Evolutionary conservation across 768 basidiomycete genomes (phyloP).

Genomic region (Leccinum variicolor): DNA sequence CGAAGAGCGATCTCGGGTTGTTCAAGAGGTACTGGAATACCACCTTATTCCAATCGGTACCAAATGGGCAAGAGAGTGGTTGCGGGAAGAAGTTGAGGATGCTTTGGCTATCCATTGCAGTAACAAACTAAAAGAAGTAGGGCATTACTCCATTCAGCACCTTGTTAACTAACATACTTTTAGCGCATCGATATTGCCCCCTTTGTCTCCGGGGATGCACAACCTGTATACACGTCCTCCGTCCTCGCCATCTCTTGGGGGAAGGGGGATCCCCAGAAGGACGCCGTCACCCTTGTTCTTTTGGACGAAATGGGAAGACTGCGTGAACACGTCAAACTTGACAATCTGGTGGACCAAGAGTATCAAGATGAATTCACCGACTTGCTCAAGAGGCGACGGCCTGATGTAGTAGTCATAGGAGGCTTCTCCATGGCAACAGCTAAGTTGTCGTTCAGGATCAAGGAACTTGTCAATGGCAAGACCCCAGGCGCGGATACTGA

Average conservation of each 20-base stretch:
- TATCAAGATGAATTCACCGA: conserved; percentile 74
- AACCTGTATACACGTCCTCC: conserved; percentile 65
- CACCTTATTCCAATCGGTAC: conserved; percentile 79
- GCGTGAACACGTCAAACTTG: conserved; percentile 86
- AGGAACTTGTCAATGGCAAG: conserved; percentile 45
- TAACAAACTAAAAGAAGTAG: conserved; percentile 66
- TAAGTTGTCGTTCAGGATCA: conserved; percentile 63
- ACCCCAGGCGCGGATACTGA: conserved; percentile 23
- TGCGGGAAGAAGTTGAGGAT: conserved; percentile 90
- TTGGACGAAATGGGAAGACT: conserved; percentile 86
- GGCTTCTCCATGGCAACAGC: conserved; percentile 84
- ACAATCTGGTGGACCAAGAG: conserved; percentile 75
- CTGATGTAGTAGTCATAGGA: conserved; percentile 85
- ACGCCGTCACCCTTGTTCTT: conserved; percentile 81
- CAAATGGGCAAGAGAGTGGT: conserved; percentile 88
- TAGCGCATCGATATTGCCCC: conserved; percentile 86
- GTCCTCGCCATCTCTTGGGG: conserved; percentile 95
- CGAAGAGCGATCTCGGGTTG: conserved; percentile 70
- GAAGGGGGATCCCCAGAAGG: conserved; percentile 89
- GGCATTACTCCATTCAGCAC: conserved; percentile 19
- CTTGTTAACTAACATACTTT: conserved; percentile 12
- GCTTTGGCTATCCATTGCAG: conserved; percentile 66
- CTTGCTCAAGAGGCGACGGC: conserved; percentile 76
- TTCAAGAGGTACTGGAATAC: conserved; percentile 75
- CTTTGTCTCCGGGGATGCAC: conserved; percentile 58